phyloP scores from a whole-genome alignment of 2,329 filamentous ascomycete genomes.

The Massarina eburnea region DNA sequence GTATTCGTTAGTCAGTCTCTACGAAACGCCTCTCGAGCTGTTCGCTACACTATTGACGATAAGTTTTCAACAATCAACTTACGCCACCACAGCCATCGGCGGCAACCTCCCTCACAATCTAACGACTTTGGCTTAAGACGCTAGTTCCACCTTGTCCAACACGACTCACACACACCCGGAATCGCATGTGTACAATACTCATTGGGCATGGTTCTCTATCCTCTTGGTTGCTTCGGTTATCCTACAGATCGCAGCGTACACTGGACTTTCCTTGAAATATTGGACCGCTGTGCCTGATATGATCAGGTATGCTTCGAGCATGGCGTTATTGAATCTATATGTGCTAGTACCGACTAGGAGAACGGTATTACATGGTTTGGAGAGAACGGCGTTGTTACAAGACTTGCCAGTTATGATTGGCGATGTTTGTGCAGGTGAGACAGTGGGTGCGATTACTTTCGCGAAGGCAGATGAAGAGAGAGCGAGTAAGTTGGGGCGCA shows the following conservation, averaged over 20 bases:
- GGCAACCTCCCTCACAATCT: constrained; percentile 25
- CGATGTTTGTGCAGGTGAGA: constrained; percentile 30
- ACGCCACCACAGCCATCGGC: constrained; percentile 22
- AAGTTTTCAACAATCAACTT: constrained; percentile 31
- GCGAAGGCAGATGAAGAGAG: constrained; percentile 21
- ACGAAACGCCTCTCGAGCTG: constrained; percentile 15
- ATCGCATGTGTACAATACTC: constrained; percentile 17
- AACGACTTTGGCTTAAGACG: constrained; percentile 5
- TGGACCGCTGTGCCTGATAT: constrained; percentile 31
- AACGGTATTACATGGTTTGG: constrained; percentile 28
- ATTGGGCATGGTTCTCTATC: constrained; percentile 29
- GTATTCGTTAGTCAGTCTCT: constrained; percentile 19
- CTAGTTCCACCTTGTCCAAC: constrained; percentile 17
- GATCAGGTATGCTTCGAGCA: constrained; percentile 26
- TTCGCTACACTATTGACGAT: constrained; percentile 27
- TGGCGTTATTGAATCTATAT: constrained; percentile 29
- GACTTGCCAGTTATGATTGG: constrained; percentile 28
- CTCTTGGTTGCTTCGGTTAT: constrained; percentile 26
- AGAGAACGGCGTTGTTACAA: constrained; percentile 25
- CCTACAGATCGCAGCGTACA: constrained; percentile 26
- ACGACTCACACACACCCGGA: constrained; percentile 8
- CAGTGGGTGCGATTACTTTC: constrained; percentile 30
- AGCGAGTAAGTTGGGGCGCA: constrained; percentile 19
- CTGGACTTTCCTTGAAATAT: constrained; percentile 30
- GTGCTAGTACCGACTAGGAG: constrained; percentile 25